Base-by-base conservation (phyloP, 2,329 filamentous ascomycete genomes). In the Pseudogymnoascus sp. region DNA sequence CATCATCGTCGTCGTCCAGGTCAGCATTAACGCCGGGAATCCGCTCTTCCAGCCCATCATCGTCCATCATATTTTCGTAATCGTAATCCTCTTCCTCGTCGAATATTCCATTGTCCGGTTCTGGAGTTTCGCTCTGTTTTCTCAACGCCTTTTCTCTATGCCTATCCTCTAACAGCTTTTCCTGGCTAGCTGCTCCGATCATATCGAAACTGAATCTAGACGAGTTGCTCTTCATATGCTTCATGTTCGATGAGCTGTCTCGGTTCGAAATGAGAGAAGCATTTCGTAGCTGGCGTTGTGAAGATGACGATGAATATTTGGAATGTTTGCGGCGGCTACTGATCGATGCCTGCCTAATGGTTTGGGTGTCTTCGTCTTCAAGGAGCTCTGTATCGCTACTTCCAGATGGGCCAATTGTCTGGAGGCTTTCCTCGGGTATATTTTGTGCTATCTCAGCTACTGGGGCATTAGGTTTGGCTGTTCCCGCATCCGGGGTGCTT, bases 151-250 rank as follows among this genome's bases (percentile, higher is more conserved):
- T 84, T 67, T 88, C 83, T 15, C 87, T 80, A 72, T 91, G 88
- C 59, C 86, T 83, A 68, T 91, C 90, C 73, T 91, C 90, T 42
- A 92, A 77, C 38, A 88, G 73, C 73, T 86, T 88, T 73, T 88
- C 85, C 69, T 87, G 81, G 65, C 84, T 82, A 13, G 88, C 88
- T 5, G 84, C 84, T 4, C 87, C 87, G 15, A 87, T 83, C 80
- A 92, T 90, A 70, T 93, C 89, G 70, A 93, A 93, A 69, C 89
- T 93, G 71, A 93, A 93, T 13, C 90, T 80, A 0, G 88, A 91
- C 0, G 89, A 90, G 10, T 87, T 90, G 72, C 89, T 92, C 74
- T 87, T 88, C 85, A 88, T 87, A 66, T 87, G 85, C 65, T 77
- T 82, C 1, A 81, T 79, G 6, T 80, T 82, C 1, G 79, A 73